phyloP scores from a whole-genome alignment of 202 grass and related monocot genomes.

The Setaria viridis region DNA sequence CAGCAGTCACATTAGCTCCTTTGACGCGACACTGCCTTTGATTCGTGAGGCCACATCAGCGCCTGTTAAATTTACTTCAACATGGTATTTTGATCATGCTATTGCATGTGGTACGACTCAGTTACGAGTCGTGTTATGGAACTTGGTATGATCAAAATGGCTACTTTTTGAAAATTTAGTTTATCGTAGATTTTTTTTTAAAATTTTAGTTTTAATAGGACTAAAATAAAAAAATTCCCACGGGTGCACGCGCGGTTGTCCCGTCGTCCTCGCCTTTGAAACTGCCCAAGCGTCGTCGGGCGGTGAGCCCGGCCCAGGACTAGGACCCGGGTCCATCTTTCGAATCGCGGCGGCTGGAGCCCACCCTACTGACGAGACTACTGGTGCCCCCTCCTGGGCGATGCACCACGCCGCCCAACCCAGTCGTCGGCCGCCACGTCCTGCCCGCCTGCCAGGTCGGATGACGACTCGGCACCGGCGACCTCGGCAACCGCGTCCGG shows the following conservation, averaged over 20 bases:
- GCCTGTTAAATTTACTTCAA: no score
- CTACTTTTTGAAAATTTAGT: no score
- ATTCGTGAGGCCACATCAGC: no score
- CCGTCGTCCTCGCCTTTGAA: background rate
- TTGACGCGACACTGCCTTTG: no score
- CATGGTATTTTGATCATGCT: no score
- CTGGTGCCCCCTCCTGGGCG: background rate
- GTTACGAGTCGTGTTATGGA: no score
- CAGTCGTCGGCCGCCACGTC: constrained; percentile 38
- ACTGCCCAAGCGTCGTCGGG: constrained; percentile 8
- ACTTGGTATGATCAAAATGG: no score
- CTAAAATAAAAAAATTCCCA: no score
- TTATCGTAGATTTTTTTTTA: no score
- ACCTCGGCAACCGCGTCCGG: background rate
- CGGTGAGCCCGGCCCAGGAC: constrained; percentile 36
- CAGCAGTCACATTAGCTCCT: no score
- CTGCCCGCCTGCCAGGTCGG: constrained; percentile 53
- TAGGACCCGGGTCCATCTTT: constrained; percentile 21
- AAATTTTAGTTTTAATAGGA: no score
- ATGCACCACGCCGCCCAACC: background rate
- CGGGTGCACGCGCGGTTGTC: background rate
- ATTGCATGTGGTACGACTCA: no score
- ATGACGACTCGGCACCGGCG: constrained; percentile 38
- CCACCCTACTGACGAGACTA: background rate
- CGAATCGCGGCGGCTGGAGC: constrained; percentile 10